Base-by-base conservation (phyloP, 805 yeast species). In the Suhomyces sp. region DNA sequence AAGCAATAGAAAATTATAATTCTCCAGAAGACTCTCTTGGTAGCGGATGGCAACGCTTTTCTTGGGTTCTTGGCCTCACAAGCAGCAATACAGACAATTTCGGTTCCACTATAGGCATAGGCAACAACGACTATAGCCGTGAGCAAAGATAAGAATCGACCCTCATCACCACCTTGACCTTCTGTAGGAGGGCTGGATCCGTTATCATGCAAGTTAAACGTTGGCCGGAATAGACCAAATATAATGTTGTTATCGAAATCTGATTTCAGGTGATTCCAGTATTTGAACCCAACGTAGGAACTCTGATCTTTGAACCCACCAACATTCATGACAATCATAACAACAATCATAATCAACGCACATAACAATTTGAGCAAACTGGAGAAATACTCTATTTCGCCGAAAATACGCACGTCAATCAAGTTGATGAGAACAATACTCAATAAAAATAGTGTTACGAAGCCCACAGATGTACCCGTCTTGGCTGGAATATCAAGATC, bases 61-160 rank as follows among this genome's bases (percentile, higher is more conserved):
- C 93, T 67, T 4, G 95, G 95, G 45, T 83, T 81, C 41, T 81
- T 68, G n/a, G 90, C 84, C 56, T 86, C 95, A 56, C 90, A 85
- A 5, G 91, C 88, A 2, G 93, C 91, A 36, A 85, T 77, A 44
- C 85, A 79, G 9, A 87, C 90, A 54, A 82, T 79, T 47, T 86
- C 95, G 1, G 88, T 83, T 0, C 95, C 95, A 31, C 83, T 77
- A 50, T 81, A 86, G 0, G 95, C 83, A 56, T 81, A 86, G 0
- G 87, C 69, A 0, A 88, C 79, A 14, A 80, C 76, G 30, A 79
- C 59, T 6, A 80, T 61, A 1, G 88, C 86, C 1, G 79, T 73
- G 22, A 81, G 37, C 6, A 83, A 56, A 5, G 84, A 77, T 29
- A 81, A 59, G 33, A 84, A 70, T 27, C 84, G 54, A 0, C 91